These are phyloP conservation scores for Globisporangium iwayamae DNA, from an alignment of 352 stramenopile species.

Conservation along the genomic window DNA sequence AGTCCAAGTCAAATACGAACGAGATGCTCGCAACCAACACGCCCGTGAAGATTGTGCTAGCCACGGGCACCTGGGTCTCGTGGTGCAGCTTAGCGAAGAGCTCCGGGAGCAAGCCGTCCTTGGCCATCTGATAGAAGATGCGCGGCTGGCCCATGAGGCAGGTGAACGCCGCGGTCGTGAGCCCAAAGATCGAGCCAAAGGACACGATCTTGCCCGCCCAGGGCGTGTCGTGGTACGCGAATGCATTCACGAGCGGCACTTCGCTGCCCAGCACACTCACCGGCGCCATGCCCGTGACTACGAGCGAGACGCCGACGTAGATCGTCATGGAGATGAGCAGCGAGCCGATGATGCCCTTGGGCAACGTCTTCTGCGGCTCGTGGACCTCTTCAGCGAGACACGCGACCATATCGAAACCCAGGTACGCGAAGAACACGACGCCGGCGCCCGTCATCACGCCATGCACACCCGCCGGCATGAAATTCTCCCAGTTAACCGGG, in stretches of 20 bases:
- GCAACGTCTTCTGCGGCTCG: slow-evolving; percentile 86
- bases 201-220: slow-evolving; percentile 86
- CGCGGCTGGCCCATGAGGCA: slow-evolving; percentile 90
- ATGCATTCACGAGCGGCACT: slow-evolving; percentile 84
- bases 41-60: slow-evolving; percentile 89
- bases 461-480: slow-evolving; percentile 83
- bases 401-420: slow-evolving; percentile 93
- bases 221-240: slow-evolving; percentile 60
- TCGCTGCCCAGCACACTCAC: slow-evolving; percentile 63
- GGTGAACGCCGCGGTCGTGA: slow-evolving; percentile 89
- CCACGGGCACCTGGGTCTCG: slow-evolving; percentile 61
- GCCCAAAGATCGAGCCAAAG: slow-evolving; percentile 90
- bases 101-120: slow-evolving; percentile 71
- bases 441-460: slow-evolving; percentile 85
- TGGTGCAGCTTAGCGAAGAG: slow-evolving; percentile 60
- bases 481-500: slow-evolving; percentile 70
- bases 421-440: slow-evolving; percentile 91
- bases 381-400: slow-evolving; percentile 91
- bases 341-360: slow-evolving; percentile 90
- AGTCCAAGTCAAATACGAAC: slow-evolving; percentile 89
- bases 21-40: slow-evolving; percentile 71
- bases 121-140: slow-evolving; percentile 92
- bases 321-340: slow-evolving; percentile 90
- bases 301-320: slow-evolving; percentile 87
- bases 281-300: slow-evolving; percentile 87